These are phyloP conservation scores for Melastoma candidum DNA, from an alignment of 441 rosid species.

Conservation along the genomic window DNA sequence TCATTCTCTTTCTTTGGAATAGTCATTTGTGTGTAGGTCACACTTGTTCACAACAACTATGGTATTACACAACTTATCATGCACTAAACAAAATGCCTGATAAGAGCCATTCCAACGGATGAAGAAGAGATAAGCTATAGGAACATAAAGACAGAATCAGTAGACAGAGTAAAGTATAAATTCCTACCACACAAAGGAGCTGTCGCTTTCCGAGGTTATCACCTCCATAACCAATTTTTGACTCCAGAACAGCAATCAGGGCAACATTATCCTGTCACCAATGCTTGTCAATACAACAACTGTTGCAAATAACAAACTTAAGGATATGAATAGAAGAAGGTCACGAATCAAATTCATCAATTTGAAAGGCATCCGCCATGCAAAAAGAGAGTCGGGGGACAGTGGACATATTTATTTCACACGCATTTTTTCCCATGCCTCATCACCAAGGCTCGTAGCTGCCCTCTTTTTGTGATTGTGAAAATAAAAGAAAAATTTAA, in stretches of 20 bases:
- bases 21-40: too few relatives aligned
- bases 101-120: not conserved
- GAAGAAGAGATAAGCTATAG: not conserved
- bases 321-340: not conserved
- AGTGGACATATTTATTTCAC: too few relatives aligned
- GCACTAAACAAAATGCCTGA: not conserved
- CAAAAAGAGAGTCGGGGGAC: too few relatives aligned
- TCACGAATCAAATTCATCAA: not conserved
- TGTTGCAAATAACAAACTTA: not conserved
- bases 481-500: not conserved
- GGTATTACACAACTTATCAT: too few relatives aligned
- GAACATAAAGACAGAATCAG: not conserved
- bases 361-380: too few relatives aligned
- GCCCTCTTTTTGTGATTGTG: not conserved
- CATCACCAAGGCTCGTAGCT: too few relatives aligned
- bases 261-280: slow-evolving; percentile 26
- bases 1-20: too few relatives aligned
- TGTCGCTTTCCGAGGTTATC: slow-evolving; percentile 18
- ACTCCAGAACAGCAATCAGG: slow-evolving; percentile 24
- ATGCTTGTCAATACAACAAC: not conserved
- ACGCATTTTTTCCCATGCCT: too few relatives aligned
- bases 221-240: slow-evolving; percentile 15
- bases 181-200: slow-evolving; percentile 19
- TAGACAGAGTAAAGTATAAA: not conserved
- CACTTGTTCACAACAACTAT: too few relatives aligned